Conservation (phyloP, 2,329 filamentous ascomycete species). For the Apiospora phragmitis region DNA sequence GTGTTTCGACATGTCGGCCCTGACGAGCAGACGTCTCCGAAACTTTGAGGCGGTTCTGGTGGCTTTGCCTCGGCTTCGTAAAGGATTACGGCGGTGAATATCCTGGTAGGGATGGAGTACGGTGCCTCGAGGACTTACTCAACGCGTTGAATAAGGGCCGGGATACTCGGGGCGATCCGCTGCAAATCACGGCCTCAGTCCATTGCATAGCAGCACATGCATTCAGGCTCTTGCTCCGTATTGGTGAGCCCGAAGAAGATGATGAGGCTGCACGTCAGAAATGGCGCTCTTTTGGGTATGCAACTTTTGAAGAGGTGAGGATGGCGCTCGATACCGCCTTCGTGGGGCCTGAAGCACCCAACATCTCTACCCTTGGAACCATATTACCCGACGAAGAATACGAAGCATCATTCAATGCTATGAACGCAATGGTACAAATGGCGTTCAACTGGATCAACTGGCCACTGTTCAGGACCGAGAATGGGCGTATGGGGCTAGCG, state of each 20-base stretch:
- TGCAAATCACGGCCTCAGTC: background rate
- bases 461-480: background rate
- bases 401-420: background rate
- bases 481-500: background rate
- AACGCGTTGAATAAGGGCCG: background rate
- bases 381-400: background rate
- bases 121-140: background rate
- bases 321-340: slow-evolving; percentile 1
- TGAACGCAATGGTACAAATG: background rate
- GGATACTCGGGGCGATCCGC: background rate
- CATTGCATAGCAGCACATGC: slow-evolving; percentile 1
- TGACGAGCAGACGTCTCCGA: background rate
- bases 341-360: background rate
- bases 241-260: background rate
- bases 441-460: background rate
- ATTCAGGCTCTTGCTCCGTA: background rate
- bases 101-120: background rate
- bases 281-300: background rate
- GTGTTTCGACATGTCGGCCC: background rate
- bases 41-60: background rate
- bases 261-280: background rate
- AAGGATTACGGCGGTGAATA: background rate
- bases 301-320: background rate
- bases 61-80: background rate
- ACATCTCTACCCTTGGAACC: background rate